phyloP scores from a whole-genome alignment of 176 grass and related monocot species.

The Thinopyrum elongatum region DNA sequence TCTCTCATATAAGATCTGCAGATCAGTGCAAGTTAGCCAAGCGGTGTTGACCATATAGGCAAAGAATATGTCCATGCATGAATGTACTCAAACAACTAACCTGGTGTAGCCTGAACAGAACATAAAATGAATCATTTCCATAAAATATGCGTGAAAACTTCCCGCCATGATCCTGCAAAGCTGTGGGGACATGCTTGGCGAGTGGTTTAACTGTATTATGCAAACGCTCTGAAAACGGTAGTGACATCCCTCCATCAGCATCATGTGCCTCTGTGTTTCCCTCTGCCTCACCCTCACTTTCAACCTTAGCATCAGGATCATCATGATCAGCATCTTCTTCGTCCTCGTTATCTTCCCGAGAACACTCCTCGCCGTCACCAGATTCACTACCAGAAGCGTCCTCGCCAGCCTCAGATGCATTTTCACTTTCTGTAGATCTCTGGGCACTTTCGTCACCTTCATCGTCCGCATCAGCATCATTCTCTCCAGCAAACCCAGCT shows the following conservation, averaged over 20 bases:
- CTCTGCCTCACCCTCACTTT: slow-evolving; percentile 64
- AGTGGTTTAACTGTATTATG: slow-evolving; percentile 45
- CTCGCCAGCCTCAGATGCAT: slow-evolving; percentile 69
- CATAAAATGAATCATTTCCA: slow-evolving; percentile 70
- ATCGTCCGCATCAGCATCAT: slow-evolving; percentile 69
- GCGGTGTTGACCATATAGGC: neutral
- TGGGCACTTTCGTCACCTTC: slow-evolving; percentile 61
- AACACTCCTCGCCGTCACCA: slow-evolving; percentile 62
- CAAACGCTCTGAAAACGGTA: slow-evolving; percentile 37
- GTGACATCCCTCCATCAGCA: slow-evolving; percentile 46
- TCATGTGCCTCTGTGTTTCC: slow-evolving; percentile 40
- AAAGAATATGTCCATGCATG: neutral
- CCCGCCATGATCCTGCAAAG: slow-evolving; percentile 28
- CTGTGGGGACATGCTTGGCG: slow-evolving; percentile 46
- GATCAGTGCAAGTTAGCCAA: slow-evolving; percentile 29
- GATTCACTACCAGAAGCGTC: slow-evolving; percentile 66
- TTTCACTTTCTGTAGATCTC: slow-evolving; percentile 63
- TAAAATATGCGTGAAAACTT: slow-evolving; percentile 54
- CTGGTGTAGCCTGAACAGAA: slow-evolving; percentile 68
- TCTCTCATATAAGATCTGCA: slow-evolving; percentile 73
- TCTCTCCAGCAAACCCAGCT: slow-evolving; percentile 43
- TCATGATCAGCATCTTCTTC: slow-evolving; percentile 61
- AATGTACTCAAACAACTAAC: slow-evolving; percentile 28
- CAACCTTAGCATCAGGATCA: slow-evolving; percentile 56
- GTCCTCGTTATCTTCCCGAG: slow-evolving; percentile 53